Evolutionary conservation across 2,329 filamentous ascomycete genomes (phyloP), one percentile per base, ranked within the genome.

Genomic region (Fusarium ramigenum): DNA sequence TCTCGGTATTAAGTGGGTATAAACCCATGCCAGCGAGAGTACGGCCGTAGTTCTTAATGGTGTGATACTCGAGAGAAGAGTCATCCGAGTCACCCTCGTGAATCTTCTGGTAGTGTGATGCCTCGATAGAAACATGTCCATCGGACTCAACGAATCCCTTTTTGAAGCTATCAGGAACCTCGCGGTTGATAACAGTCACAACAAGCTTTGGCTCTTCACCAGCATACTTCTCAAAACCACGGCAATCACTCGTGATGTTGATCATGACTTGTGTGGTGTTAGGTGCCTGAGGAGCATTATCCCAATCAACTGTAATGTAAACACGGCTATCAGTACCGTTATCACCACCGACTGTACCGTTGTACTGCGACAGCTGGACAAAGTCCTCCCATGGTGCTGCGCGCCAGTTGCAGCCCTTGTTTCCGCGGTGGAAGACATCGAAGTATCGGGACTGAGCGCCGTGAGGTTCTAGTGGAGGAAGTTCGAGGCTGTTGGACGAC

Each of bases 141-240:
- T 92, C 89, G 1, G 87, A 87, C 79, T 93, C 91, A 50, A 92
- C 84, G 69, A 91, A 92, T 7, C 91, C 91, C 36, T 81, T 65
- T 12, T 81, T 83, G 79, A 91, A 92, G 60, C 82, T 83, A 4
- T 81, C 77, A 0, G 90, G 87, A 3, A 88, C 77, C 4, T 79
- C 77, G 10, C 85, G 85, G 50, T 87, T 83, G 67, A 85, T 83
- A 32, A 92, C 83, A 0, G 90, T 89, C 0, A 92, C 83, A 54
- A 88, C 83, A 4, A 92, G 80, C 16, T 83, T 81, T 0, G 87
- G 86, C 6, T 80, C 77, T 9, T 76, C 63, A 40, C 80, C 82
- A 6, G 78, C 80, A 70, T 85, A 87, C 21, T 46, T 62, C 36
- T 86, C 85, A 67, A 84, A 81, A 7, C 79, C 81, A 4, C 78